Evolutionary conservation across 805 yeast genomes (phyloP), one percentile per base, ranked within the genome.

Genomic region (Vanderwaltozyma polyspora): DNA sequence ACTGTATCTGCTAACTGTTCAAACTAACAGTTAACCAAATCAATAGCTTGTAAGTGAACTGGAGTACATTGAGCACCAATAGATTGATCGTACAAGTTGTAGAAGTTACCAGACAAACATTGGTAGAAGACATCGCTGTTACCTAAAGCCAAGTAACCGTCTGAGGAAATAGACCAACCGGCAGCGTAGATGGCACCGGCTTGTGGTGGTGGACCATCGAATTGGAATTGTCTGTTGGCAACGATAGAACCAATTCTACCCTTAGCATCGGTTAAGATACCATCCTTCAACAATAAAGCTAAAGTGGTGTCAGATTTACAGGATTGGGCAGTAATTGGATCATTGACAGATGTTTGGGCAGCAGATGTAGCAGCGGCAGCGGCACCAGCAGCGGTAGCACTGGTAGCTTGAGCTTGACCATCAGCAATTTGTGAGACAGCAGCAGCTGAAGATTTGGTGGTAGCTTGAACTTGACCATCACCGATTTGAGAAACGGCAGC

Each of bases 171-270:
- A 31, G 71, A 64, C 77, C 76, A 70, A 39, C 76, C 76, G 29
- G 68, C 69, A 40, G 79, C 76, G 45, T 66, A 69, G 46, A 70
- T 64, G 34, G 76, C 63, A 51, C 76, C 77, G 19, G 74, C 78
- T 64, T 76, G 81, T 42, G 81, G 80, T 57, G 79, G 77, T 35
- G 79, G 79, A 45, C 80, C 80, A 52, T 76, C 80, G 49, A 74
- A 75, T 62, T 75, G 81, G 68, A 75, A 73, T 63, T 76, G 83
- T 62, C 76, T 66, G 72, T 74, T 75, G 31, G 80, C 72, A 44
- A 75, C 81, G 59, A 75, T 74, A 29, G 80, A 69, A 42, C 81
- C 81, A 44, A 75, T 59, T 66, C 82, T 71, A 29, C 76, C 76
- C 39, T 60, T 43, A 15, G 66, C 47, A 48, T 76, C 82, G 11